Percentiles rank a stretch among this genome's conserved stretches.
phyloP scores from a whole-genome alignment of 768 basidiomycete species.

The Rhodotorula taiwanensis region DNA sequence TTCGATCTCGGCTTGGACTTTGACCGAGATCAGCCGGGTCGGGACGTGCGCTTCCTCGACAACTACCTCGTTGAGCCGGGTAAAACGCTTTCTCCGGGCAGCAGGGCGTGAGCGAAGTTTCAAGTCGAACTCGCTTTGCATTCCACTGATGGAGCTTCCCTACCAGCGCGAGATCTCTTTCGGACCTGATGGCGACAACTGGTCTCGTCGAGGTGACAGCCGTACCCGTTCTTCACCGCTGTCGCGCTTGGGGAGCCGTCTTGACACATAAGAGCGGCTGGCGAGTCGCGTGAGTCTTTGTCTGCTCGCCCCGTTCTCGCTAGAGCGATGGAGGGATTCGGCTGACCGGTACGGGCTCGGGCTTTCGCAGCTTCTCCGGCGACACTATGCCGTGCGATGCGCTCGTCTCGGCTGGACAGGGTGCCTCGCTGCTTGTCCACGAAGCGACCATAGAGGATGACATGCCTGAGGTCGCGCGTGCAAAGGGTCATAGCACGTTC shows the following conservation, averaged over 20 bases:
- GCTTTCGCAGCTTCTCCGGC: slow-evolving; percentile 66
- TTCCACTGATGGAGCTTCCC: too few species aligned
- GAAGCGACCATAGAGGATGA: slow-evolving; percentile 90
- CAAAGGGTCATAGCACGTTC: slow-evolving; percentile 83
- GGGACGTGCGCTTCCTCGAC: slow-evolving; percentile 26
- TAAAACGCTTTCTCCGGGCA: slow-evolving; percentile 18
- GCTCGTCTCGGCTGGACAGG: slow-evolving; percentile 59
- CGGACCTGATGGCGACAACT: slow-evolving; percentile 41
- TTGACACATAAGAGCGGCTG: slow-evolving; percentile 65
- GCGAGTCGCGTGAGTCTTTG: slow-evolving; percentile 62
- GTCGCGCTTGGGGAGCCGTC: slow-evolving; percentile 64
- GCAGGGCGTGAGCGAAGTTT: slow-evolving; percentile 14
- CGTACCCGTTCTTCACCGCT: slow-evolving; percentile 67
- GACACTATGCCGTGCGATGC: slow-evolving; percentile 74
- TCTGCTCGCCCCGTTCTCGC: too few species aligned
- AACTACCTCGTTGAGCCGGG: slow-evolving; percentile 24
- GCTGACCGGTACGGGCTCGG: not conserved
- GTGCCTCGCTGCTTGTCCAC: slow-evolving; percentile 78
- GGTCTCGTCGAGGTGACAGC: slow-evolving; percentile 59
- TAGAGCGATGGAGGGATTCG: too few species aligned
- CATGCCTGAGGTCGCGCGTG: slow-evolving; percentile 51
- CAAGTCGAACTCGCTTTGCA: too few species aligned
- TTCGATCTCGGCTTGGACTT: slow-evolving; percentile 60
- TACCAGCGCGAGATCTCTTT: not conserved
- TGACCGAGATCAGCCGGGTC: not conserved